Conservation (phyloP, 2,329 filamentous ascomycete species). For the Mollisiaceae sp. region DNA sequence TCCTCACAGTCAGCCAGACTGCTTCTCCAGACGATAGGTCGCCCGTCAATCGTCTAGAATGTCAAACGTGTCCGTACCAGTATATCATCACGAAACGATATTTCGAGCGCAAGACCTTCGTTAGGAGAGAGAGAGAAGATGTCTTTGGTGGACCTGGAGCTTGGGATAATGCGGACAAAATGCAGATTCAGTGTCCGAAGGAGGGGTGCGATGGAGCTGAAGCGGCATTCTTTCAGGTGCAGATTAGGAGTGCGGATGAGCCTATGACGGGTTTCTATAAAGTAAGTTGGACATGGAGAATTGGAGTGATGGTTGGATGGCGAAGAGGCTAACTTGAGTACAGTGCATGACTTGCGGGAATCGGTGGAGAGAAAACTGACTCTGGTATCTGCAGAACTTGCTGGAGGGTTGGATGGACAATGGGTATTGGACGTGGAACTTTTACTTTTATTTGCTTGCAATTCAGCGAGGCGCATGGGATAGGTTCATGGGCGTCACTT, state of each 20-base stretch:
- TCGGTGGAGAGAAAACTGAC: constrained; percentile 70
- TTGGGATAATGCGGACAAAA: constrained; percentile 92
- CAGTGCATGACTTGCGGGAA: constrained; percentile 71
- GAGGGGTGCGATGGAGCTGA: constrained; percentile 80
- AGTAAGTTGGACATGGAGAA: constrained; percentile 51
- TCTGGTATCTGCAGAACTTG: background rate
- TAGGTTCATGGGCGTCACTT: background rate
- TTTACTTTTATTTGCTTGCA: constrained; percentile 29
- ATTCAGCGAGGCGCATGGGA: constrained; percentile 38
- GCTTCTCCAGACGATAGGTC: constrained; percentile 42
- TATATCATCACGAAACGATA: constrained; percentile 80
- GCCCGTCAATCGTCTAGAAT: constrained; percentile 80
- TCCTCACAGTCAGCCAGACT: constrained; percentile 70
- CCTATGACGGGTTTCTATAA: constrained; percentile 98
- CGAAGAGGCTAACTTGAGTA: constrained; percentile 26
- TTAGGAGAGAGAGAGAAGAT: constrained; percentile 85
- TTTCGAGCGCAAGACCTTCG: constrained; percentile 78
- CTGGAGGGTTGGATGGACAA: background rate
- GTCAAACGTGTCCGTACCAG: constrained; percentile 93
- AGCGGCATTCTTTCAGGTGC: constrained; percentile 94
- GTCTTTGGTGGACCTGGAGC: constrained; percentile 87
- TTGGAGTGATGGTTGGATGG: constrained; percentile 32
- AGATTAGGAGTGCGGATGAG: constrained; percentile 97
- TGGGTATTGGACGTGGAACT: constrained; percentile 13
- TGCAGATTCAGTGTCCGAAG: constrained; percentile 79